Evolutionary conservation across 2,329 filamentous ascomycete genomes (phyloP).

Genomic region (Alternaria sp.): DNA sequence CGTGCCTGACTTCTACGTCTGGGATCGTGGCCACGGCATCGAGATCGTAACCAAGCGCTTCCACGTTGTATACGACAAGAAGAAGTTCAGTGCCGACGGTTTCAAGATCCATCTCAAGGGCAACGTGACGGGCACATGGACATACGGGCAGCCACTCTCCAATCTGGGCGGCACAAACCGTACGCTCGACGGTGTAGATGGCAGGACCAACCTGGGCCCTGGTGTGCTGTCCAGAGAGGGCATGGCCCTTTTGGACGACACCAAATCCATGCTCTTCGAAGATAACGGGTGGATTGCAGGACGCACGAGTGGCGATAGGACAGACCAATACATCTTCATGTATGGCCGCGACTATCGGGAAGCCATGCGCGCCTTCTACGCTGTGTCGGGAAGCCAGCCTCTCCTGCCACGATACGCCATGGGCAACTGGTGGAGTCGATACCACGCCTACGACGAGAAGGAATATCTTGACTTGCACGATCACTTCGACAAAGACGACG

Average conservation of each 20-base stretch:
- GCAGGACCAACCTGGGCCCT: conserved; percentile 59
- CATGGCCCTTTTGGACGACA: conserved; percentile 64
- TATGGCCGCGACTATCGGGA: conserved; percentile 66
- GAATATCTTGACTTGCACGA: conserved; percentile 68
- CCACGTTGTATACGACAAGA: conserved; percentile 67
- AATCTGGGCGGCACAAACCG: conserved; percentile 62
- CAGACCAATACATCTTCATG: conserved; percentile 68
- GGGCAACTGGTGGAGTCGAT: conserved; percentile 73
- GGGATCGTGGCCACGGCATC: conserved; percentile 58
- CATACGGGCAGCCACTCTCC: conserved; percentile 57
- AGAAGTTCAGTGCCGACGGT: conserved; percentile 62
- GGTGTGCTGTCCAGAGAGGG: conserved; percentile 63
- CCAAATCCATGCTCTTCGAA: conserved; percentile 65
- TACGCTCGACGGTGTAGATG: conserved; percentile 65
- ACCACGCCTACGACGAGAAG: conserved; percentile 65
- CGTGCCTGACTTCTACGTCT: conserved; percentile 59
- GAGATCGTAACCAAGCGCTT: conserved; percentile 66
- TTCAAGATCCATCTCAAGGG: conserved; percentile 58
- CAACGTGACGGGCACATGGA: conserved; percentile 59
- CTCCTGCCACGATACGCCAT: conserved; percentile 66
- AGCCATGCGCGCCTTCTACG: conserved; percentile 64
- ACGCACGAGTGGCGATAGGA: conserved; percentile 57
- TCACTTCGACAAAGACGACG: conserved; percentile 59
- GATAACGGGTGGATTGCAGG: conserved; percentile 62
- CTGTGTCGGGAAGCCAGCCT: conserved; percentile 65